These are phyloP conservation scores for Porcisia deanei DNA, from an alignment of 208 protist genomes.

Conservation along the genomic window DNA sequence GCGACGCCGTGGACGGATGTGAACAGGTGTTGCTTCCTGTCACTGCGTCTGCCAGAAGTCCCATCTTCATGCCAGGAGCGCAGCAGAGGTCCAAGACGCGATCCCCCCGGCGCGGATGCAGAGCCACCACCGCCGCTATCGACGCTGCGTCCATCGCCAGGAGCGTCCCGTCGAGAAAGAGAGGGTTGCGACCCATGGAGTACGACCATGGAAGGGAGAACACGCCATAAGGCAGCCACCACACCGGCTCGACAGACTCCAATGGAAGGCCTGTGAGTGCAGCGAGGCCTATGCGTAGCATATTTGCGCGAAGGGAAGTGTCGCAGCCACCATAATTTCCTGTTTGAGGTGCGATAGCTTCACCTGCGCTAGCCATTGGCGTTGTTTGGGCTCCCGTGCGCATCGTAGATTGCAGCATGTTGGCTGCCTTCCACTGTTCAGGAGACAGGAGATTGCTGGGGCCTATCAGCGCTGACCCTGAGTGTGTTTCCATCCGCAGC, in stretches of 20 bases:
- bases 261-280: constrained; percentile 28
- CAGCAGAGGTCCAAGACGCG: constrained; percentile 86
- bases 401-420: background rate
- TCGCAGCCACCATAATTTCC: background rate
- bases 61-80: constrained; percentile 87
- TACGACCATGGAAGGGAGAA: constrained; percentile 48
- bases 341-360: too few species aligned
- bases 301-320: background rate
- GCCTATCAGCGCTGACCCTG: background rate
- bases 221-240: constrained; percentile 65
- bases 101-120: constrained; percentile 58
- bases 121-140: constrained; percentile 76
- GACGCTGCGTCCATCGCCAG: constrained; percentile 88
- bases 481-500: background rate
- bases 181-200: constrained; percentile 25
- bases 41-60: constrained; percentile 65
- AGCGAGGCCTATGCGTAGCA: constrained; percentile 30
- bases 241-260: constrained; percentile 31
- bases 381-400: background rate
- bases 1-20: background rate
- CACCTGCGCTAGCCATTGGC: background rate
- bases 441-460: background rate
- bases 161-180: constrained; percentile 48
- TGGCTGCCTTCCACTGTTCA: background rate
- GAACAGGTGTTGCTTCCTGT: background rate